Conservation (phyloP, 2,329 filamentous ascomycete species). For the Nemania serpens region DNA sequence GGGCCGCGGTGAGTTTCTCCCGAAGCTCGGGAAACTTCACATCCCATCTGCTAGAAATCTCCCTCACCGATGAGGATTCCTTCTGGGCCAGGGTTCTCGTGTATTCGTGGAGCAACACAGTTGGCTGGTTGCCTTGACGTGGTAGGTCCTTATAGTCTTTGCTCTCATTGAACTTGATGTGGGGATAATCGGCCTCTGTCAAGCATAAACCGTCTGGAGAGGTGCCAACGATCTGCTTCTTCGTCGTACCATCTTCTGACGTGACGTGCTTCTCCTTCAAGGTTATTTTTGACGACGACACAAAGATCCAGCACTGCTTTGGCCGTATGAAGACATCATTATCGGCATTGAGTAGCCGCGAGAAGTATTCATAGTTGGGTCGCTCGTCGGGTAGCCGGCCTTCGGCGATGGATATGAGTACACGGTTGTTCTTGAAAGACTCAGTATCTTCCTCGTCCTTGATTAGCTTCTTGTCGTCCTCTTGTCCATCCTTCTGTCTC, state of each 20-base stretch:
- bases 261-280: conserved; percentile 52
- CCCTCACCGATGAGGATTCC: conserved; percentile 60
- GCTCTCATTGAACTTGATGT: conserved; percentile 59
- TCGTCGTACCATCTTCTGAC: conserved; percentile 36
- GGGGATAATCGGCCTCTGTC: conserved; percentile 52
- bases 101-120: conserved; percentile 62
- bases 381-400: conserved; percentile 61
- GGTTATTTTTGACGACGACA: conserved; percentile 57
- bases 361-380: conserved; percentile 67
- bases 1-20: conserved; percentile 53
- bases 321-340: conserved; percentile 58
- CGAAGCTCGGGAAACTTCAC: conserved; percentile 61
- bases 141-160: conserved; percentile 54
- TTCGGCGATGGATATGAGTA: conserved; percentile 65
- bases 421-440: conserved; percentile 68
- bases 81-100: conserved; percentile 58
- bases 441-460: conserved; percentile 49
- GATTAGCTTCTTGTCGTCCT: conserved; percentile 49
- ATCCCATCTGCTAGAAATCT: conserved; percentile 61
- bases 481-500: conserved; percentile 56
- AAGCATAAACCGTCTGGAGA: conserved; percentile 37
- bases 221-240: conserved; percentile 36
- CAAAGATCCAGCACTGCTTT: conserved; percentile 64
- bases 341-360: conserved; percentile 59
- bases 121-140: conserved; percentile 52